Evolutionary conservation across 2,329 filamentous ascomycete genomes (phyloP).

Genomic region (Pyrenophora graminea): DNA sequence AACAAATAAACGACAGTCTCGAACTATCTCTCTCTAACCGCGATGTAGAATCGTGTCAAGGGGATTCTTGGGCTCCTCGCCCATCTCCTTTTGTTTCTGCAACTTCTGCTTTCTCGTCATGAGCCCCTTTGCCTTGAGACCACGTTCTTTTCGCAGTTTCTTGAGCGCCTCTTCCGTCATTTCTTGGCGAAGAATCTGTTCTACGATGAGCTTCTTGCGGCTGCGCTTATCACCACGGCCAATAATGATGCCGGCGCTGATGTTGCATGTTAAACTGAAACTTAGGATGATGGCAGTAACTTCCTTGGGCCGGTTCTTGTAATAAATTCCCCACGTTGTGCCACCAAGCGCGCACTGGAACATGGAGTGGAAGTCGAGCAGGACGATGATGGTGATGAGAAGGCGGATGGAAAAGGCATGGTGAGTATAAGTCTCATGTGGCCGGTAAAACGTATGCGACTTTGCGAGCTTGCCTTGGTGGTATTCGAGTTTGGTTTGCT

Average conservation of each 20-base stretch:
- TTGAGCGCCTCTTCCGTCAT: conserved; percentile 69
- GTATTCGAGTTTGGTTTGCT: conserved; percentile 72
- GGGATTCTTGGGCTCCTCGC: conserved; percentile 30
- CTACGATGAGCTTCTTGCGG: conserved; percentile 82
- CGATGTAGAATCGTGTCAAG: conserved; percentile 34
- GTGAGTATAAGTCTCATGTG: conserved; percentile 84
- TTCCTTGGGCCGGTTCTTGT: conserved; percentile 69
- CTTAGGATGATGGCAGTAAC: conserved; percentile 82
- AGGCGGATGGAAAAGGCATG: conserved; percentile 75
- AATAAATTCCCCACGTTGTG: conserved; percentile 78
- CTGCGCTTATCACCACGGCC: conserved; percentile 74
- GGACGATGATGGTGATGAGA: conserved; percentile 73
- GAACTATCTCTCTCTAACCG: conserved; percentile 13
- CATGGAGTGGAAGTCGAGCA: conserved; percentile 78
- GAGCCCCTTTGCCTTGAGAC: conserved; percentile 36
- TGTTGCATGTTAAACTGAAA: conserved; percentile 76
- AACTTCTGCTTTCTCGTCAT: conserved; percentile 33
- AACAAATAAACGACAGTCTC: not conserved
- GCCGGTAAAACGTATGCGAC: conserved; percentile 87
- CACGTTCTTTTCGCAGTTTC: conserved; percentile 55
- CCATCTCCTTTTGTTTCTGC: conserved; percentile 23
- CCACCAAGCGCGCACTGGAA: conserved; percentile 80
- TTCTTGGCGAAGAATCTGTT: conserved; percentile 74
- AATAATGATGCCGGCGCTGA: conserved; percentile 76
- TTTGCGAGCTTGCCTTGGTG: conserved; percentile 80